Conservation (phyloP, 768 basidiomycete species). For the Gymnopilus dilepis region DNA sequence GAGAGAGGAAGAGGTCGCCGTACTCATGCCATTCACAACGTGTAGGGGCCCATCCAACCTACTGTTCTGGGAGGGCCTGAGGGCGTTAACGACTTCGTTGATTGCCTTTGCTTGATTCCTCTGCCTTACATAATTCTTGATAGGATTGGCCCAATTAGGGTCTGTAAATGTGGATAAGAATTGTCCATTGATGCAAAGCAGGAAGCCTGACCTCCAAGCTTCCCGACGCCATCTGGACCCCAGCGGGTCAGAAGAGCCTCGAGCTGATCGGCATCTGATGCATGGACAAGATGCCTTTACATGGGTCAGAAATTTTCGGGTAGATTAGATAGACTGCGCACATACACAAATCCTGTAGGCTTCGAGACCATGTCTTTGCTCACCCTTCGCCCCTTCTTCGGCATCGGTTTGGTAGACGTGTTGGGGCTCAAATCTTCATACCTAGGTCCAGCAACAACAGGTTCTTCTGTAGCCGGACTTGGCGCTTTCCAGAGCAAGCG, state of each 20-base stretch:
- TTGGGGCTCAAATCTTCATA: constrained; percentile 61
- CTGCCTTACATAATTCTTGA: constrained; percentile 77
- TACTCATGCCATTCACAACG: constrained; percentile 81
- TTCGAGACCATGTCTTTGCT: constrained; percentile 90
- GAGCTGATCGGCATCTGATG: constrained; percentile 88
- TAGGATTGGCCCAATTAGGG: constrained; percentile 87
- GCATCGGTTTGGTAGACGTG: constrained; percentile 37
- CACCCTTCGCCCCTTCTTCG: constrained; percentile 67
- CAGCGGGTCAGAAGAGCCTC: constrained; percentile 87
- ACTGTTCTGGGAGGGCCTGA: constrained; percentile 59
- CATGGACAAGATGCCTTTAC: constrained; percentile 84
- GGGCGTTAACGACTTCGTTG: constrained; percentile 76
- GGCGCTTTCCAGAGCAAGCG: constrained; percentile 62
- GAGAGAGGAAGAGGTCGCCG: constrained; percentile 70
- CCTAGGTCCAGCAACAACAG: constrained; percentile 64
- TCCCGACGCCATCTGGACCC: constrained; percentile 88
- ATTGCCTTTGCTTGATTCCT: constrained; percentile 72
- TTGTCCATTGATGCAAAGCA: constrained; percentile 20
- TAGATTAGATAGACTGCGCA: constrained; percentile 39
- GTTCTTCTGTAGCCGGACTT: constrained; percentile 44
- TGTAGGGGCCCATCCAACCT: constrained; percentile 56
- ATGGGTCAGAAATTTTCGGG: constrained; percentile 31
- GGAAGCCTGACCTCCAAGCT: constrained; percentile 73
- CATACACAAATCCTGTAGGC: constrained; percentile 85
- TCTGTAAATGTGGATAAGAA: constrained; percentile 51